phyloP scores from a whole-genome alignment of 1,284 basidiomycete genomes.

The Sporisorium graminicola region DNA sequence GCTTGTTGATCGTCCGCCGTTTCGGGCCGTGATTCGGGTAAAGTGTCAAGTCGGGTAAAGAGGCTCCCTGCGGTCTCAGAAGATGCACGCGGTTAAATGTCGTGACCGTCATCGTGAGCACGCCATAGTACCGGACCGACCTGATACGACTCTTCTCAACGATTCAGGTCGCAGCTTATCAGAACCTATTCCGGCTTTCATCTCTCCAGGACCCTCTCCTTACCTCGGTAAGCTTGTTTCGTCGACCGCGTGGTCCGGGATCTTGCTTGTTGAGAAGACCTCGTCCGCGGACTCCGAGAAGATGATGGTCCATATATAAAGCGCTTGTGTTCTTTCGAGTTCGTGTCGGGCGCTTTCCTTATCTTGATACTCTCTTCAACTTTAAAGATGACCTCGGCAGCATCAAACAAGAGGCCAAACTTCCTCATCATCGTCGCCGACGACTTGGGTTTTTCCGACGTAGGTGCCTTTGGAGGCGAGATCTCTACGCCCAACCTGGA shows the following conservation, averaged over 20 bases:
- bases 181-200: background rate
- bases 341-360: background rate
- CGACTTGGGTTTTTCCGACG: slow-evolving; percentile 58
- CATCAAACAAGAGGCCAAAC: slow-evolving; percentile 9
- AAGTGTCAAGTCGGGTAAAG: background rate
- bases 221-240: background rate
- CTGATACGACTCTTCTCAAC: background rate
- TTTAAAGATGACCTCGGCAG: background rate
- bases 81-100: background rate
- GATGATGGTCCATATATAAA: background rate
- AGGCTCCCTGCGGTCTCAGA: background rate
- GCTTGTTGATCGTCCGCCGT: background rate
- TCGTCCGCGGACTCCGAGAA: background rate
- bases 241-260: background rate
- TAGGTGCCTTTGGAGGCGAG: slow-evolving; percentile 51
- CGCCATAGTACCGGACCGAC: background rate
- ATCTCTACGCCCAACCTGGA: slow-evolving; percentile 64
- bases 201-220: background rate
- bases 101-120: background rate
- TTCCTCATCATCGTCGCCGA: slow-evolving; percentile 52
- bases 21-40: background rate
- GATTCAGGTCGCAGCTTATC: background rate
- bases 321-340: background rate
- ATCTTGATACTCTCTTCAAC: background rate
- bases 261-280: background rate